A percentile compares a stretch with the other conserved stretches of the same genome.
phyloP scores from a whole-genome alignment of 2,329 filamentous ascomycete genomes.

The Trichoderma breve region DNA sequence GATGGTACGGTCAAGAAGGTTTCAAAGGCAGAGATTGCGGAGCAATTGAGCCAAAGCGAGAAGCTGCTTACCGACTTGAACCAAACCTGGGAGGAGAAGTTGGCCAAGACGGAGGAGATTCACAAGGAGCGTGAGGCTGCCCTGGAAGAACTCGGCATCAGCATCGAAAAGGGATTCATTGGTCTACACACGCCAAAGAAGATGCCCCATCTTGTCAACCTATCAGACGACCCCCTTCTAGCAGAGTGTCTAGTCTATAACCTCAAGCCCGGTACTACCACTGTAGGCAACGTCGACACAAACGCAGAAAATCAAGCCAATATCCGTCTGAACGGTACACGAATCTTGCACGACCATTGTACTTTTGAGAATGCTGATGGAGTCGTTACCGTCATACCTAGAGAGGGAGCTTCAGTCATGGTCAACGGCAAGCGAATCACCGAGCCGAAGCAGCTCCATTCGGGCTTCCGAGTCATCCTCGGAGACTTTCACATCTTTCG shows the following conservation, averaged over 20 bases:
- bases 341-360: conserved; percentile 90
- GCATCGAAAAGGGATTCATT: conserved; percentile 97
- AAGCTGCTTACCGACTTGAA: conserved; percentile 95
- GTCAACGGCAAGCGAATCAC: conserved; percentile 91
- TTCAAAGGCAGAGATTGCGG: conserved; percentile 95
- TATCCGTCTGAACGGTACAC: conserved; percentile 88
- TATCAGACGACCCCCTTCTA: conserved; percentile 90
- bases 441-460: conserved; percentile 80
- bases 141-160: conserved; percentile 94
- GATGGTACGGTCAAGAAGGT: conserved; percentile 92
- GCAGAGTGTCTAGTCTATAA: conserved; percentile 98
- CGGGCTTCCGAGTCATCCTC: conserved; percentile 90
- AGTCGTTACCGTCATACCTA: conserved; percentile 85
- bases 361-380: conserved; percentile 89
- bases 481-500: conserved; percentile 98
- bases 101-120: conserved; percentile 91
- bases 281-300: conserved; percentile 89
- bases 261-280: conserved; percentile 90
- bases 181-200: conserved; percentile 96
- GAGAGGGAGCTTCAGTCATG: conserved; percentile 94
- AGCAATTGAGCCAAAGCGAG: conserved; percentile 93
- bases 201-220: conserved; percentile 97
- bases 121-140: conserved; percentile 96
- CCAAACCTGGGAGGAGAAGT: conserved; percentile 97
- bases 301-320: conserved; percentile 73